Conservation (phyloP, 2,329 filamentous ascomycete genomes). For the Hymenoscyphus infarciens region DNA sequence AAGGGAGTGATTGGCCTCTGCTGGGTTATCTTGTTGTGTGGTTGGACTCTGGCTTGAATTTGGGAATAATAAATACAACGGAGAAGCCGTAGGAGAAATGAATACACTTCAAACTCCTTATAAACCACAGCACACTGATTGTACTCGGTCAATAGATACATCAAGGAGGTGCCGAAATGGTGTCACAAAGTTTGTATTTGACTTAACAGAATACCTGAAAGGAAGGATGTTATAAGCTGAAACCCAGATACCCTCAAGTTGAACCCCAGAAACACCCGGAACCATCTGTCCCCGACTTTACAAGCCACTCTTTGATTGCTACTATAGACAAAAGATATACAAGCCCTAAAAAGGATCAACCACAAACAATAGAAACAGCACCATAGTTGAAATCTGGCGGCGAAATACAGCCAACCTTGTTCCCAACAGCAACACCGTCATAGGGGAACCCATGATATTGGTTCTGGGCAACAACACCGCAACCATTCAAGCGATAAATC, state of each 20-base stretch:
- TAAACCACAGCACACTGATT: neutral
- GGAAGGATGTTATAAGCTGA: neutral
- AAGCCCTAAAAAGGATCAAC: neutral
- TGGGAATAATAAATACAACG: neutral
- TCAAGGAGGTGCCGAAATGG: no score
- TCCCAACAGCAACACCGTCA: conserved; percentile 11
- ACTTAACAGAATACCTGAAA: neutral
- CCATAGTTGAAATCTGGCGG: conserved; percentile 7
- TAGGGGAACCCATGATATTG: conserved; percentile 15
- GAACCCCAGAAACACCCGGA: neutral
- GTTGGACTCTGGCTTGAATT: neutral
- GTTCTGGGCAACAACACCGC: conserved; percentile 10
- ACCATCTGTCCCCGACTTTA: neutral
- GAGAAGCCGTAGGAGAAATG: neutral
- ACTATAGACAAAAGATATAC: neutral
- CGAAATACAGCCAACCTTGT: conserved; percentile 9
- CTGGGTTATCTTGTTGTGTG: neutral
- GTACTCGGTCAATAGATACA: no score
- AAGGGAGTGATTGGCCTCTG: no score
- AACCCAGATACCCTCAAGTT: neutral
- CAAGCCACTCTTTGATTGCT: neutral
- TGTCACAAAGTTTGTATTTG: neutral
- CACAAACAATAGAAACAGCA: conserved; percentile 3
- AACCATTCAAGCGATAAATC: conserved; percentile 3
- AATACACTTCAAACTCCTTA: neutral